Conservation (phyloP, 75 land plant species). For the Cupressus sempervirens region DNA sequence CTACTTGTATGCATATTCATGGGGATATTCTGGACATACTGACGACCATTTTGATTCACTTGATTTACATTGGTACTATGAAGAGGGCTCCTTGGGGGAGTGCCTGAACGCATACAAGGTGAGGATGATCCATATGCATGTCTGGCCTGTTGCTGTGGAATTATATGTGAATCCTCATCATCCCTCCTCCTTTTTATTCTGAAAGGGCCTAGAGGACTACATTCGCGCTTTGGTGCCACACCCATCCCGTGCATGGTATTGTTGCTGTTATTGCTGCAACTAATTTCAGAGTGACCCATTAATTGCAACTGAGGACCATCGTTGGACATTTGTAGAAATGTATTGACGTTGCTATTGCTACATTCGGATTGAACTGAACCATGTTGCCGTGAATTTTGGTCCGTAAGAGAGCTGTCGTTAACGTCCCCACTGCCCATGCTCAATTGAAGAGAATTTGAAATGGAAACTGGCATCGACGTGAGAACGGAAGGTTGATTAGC, state of each 20-base stretch:
- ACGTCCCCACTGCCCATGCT: not conserved
- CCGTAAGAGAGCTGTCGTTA: not conserved
- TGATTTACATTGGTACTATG: not conserved
- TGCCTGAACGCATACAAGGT: not conserved
- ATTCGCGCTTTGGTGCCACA: not conserved
- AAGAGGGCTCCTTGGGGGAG: conserved; percentile 3
- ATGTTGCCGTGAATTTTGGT: not conserved
- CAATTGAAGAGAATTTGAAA: conserved; percentile 3
- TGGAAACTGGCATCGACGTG: not conserved
- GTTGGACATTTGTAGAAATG: not conserved
- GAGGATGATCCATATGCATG: not conserved
- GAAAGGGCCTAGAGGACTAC: not conserved
- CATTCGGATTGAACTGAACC: not conserved
- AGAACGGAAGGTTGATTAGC: not conserved
- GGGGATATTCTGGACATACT: not conserved
- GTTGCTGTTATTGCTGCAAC: not conserved
- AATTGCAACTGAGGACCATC: not conserved
- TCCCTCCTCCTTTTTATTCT: conserved; percentile 5
- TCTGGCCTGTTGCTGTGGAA: not conserved
- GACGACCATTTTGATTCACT: conserved; percentile 6
- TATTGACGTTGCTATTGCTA: not conserved
- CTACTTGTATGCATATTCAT: not conserved
- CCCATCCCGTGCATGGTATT: not conserved
- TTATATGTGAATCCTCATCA: conserved; percentile 8
- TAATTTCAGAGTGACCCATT: conserved; percentile 8